Evolutionary conservation across 192 early-diverging fungal genomes (phyloP), one percentile per base, ranked within the genome.

Genomic region (Endogone sp.): DNA sequence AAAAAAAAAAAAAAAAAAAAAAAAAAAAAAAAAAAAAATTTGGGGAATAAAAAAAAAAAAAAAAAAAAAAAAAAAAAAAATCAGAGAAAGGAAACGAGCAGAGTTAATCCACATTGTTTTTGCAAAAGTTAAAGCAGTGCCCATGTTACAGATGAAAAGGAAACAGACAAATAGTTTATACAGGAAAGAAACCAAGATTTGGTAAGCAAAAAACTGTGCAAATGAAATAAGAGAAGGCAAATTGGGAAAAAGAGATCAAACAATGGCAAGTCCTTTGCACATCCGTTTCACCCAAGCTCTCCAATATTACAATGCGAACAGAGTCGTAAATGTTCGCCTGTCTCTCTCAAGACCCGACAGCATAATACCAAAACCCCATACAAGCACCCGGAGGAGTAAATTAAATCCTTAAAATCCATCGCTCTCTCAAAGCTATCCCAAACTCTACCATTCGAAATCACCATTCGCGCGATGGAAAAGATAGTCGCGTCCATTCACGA

Each of bases 401-500:
- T 16, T 49, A 49, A 49, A 16, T 16, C 6, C 37, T 11, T 16
- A 49, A 49, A 11, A 49, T 16, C 37, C 37, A 6, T 16, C 37
- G 6, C 37, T 13, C 37, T 13, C 37, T 13, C 37, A 44, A 4
- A 44, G 6, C 4, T 0, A 49, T 16, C 6, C 37, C 37, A 49
- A 6, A 49, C 6, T 49, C 85, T 85, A 99, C 94, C 96, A 98
- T 71, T 98, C 95, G 86, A 98, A 99, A 64, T 99, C 97, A 54
- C 95, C 93, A 63, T 88, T 97, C 4, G 93, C 93, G 78, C 91
- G 92, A 71, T 94, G 89, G 84, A 99, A 99, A 49, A 98, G 75
- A 71, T 95, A 97, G 72, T 99, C 97, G 62, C 88, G 89, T 30
- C 97, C 97, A 70, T 98, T 95, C 62, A 97, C 88, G 69, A 94